Conservation (phyloP, 169 alveolate species). For the Fabrea salina region DNA sequence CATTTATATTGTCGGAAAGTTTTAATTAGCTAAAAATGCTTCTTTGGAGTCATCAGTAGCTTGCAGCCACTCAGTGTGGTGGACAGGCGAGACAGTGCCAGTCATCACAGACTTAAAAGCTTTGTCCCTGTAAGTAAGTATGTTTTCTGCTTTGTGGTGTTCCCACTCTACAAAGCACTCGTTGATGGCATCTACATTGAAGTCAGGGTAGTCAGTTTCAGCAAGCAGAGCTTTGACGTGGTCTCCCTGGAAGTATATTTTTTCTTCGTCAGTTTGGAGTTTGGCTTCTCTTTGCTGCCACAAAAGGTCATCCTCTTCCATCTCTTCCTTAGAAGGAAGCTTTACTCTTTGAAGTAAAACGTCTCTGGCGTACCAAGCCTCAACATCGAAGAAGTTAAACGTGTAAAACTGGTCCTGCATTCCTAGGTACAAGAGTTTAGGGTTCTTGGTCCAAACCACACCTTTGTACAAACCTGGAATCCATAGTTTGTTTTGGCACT, state of each 20-base stretch:
- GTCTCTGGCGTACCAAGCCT: not conserved
- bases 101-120: not conserved
- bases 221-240: not conserved
- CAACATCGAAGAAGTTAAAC: not conserved
- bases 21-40: not conserved
- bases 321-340: not conserved
- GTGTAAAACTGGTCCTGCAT: not conserved
- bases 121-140: not conserved
- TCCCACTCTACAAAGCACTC: not conserved
- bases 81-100: not conserved
- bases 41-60: not conserved
- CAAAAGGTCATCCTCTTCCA: not conserved
- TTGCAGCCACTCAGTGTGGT: not conserved
- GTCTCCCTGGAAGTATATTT: not conserved
- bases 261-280: not conserved
- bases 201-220: not conserved
- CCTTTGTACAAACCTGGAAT: not conserved
- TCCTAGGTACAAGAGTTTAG: not conserved
- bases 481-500: not conserved
- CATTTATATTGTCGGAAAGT: too few species aligned
- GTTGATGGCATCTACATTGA: not conserved
- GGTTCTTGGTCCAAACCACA: not conserved
- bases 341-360: not conserved
- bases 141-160: not conserved
- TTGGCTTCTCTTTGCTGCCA: not conserved